phyloP scores from a whole-genome alignment of 164 flowering plant genomes.

The Amborella trichopoda region DNA sequence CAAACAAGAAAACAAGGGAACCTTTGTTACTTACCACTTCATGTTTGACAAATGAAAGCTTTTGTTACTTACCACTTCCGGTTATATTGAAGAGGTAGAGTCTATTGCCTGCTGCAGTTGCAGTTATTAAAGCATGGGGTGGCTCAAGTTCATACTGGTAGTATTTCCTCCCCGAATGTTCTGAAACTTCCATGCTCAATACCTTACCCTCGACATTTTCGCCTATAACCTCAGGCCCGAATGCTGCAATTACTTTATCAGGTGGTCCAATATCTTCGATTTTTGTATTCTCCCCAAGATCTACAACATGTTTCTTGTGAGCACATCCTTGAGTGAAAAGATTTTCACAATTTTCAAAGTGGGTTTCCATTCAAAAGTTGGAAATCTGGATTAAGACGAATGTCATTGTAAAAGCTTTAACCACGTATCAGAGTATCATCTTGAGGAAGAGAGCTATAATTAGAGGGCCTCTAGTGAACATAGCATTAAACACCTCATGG shows the following conservation, averaged over 20 bases:
- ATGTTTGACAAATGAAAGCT: not conserved
- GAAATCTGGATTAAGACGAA: no score
- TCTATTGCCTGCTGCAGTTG: conserved; percentile 97
- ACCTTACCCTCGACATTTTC: conserved; percentile 80
- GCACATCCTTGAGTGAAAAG: no score
- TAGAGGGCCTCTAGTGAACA: no score
- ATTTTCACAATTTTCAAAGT: no score
- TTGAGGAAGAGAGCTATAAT: no score
- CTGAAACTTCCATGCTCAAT: conserved; percentile 11
- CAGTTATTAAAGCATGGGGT: conserved; percentile 82
- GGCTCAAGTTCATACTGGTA: conserved; percentile 90
- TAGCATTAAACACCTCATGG: no score
- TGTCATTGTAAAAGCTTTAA: no score
- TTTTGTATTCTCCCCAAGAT: conserved; percentile 53
- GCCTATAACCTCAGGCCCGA: conserved; percentile 93
- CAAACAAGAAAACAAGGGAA: not conserved
- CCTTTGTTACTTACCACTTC: not conserved
- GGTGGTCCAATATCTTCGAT: conserved; percentile 78
- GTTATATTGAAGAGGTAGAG: conserved; percentile 73
- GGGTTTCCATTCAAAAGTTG: no score
- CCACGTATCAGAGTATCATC: no score
- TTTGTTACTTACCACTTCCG: conserved; percentile 40
- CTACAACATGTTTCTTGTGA: no score
- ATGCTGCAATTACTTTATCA: conserved; percentile 84
- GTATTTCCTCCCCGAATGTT: conserved; percentile 62